A percentile compares a stretch with the other conserved stretches of the same genome.
These are phyloP conservation scores for Aspergillus latus DNA, from an alignment of 2,329 filamentous ascomycete species.

Conservation along the genomic window DNA sequence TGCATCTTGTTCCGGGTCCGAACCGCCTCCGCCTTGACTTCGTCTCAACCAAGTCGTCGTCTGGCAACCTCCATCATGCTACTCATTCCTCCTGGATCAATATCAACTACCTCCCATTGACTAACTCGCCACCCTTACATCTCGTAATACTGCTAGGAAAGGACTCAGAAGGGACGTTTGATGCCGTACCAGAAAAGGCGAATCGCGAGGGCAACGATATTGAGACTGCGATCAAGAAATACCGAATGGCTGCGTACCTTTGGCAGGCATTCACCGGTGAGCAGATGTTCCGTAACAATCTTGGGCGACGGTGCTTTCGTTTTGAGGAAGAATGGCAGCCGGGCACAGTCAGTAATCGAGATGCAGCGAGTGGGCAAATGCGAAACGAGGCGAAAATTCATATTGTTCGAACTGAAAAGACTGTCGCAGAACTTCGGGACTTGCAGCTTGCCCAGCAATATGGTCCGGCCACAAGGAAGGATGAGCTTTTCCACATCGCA, in stretches of 20 bases:
- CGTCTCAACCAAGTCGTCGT: conserved; percentile 73
- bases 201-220: conserved; percentile 80
- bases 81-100: conserved; percentile 78
- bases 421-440: conserved; percentile 77
- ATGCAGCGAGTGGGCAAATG: conserved; percentile 69
- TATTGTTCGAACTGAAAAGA: conserved; percentile 77
- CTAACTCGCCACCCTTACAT: conserved; percentile 78
- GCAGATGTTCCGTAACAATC: conserved; percentile 87
- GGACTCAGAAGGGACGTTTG: conserved; percentile 83
- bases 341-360: conserved; percentile 74
- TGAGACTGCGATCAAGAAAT: conserved; percentile 80
- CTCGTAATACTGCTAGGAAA: conserved; percentile 83
- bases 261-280: conserved; percentile 98
- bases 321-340: conserved; percentile 95
- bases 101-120: conserved; percentile 81
- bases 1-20: conserved; percentile 87
- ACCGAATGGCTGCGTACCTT: conserved; percentile 89
- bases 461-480: conserved; percentile 64
- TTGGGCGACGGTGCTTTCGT: conserved; percentile 81
- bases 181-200: conserved; percentile 72
- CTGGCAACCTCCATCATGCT: conserved; percentile 59
- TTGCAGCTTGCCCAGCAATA: conserved; percentile 78
- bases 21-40: conserved; percentile 90
- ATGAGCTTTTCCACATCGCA: conserved; percentile 74
- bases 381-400: conserved; percentile 91